These are phyloP conservation scores for Aspergillus cavernicola DNA, from an alignment of 495 filamentous ascomycete genomes.

Conservation along the genomic window DNA sequence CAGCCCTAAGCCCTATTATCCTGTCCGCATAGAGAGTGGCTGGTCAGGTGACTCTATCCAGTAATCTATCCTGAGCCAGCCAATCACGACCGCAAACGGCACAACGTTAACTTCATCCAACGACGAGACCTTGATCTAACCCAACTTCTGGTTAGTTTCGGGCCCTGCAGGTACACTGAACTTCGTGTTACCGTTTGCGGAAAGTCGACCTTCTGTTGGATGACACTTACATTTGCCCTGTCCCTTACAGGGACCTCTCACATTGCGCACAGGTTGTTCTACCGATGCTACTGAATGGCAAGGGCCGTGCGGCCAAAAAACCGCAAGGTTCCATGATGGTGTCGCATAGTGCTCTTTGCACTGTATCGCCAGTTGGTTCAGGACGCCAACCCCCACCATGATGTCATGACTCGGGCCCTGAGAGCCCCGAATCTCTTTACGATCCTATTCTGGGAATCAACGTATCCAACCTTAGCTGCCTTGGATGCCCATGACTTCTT, in stretches of 20 bases:
- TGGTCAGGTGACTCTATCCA: constrained; percentile 6
- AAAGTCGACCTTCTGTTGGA: neutral
- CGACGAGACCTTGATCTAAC: neutral
- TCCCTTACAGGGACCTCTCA: neutral
- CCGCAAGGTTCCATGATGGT: neutral
- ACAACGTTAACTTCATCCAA: neutral
- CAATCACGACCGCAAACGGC: constrained; percentile 23
- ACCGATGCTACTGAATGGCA: neutral
- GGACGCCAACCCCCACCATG: neutral
- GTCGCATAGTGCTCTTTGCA: neutral
- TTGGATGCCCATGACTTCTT: too few relatives aligned
- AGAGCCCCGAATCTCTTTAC: neutral
- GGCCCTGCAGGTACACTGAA: constrained; percentile 12
- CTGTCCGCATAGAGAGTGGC: neutral
- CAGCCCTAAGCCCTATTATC: constrained; percentile 23
- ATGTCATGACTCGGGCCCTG: neutral
- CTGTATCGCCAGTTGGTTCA: neutral
- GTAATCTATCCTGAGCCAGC: neutral
- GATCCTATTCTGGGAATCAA: neutral
- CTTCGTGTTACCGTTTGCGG: constrained; percentile 12
- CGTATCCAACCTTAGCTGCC: too few relatives aligned
- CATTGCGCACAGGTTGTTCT: neutral
- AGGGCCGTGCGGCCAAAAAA: neutral
- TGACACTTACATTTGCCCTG: constrained; percentile 15
- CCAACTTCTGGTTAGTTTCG: neutral